Evolutionary conservation across 129 eudicot species (phyloP), one percentile per base, ranked within the genome.

Genomic region (Gnaphalium uliginosum): DNA sequence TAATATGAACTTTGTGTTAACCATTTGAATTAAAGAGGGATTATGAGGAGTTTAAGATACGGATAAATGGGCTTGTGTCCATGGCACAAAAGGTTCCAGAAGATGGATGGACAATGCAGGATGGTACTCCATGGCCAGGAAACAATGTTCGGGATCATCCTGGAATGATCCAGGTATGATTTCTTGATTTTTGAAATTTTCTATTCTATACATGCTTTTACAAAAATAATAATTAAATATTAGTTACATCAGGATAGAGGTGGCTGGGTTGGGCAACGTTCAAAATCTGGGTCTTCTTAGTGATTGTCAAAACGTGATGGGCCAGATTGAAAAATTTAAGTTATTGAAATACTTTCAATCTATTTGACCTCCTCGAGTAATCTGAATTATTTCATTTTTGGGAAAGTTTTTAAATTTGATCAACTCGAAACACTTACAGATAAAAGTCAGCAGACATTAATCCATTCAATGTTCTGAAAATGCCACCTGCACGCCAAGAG

Each of bases 51-150:
- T 88, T 90, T 71, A 90, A 90, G 85, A 74, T 88, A 68, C 66
- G 85, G 50, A 88, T 90, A 32, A 90, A 90, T 76, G 76, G 82
- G 61, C 81, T 90, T 41, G 93, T 90, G 79, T 81, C 91, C 18
- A 88, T 72, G 78, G 87, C 90, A 0, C 86, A 90, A 63, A 90
- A 87, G 85, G 92, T 85, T 75, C 96, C 90, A 0, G 96, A 90
- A 58, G 96, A 90, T 1, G 96, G 96, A 37, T 90, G 92, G 92
- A 85, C 92, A 21, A 90, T 90, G 96, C 92, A 83, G 67, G 96
- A 87, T 68, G 96, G 96, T 26, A 86, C 89, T 59, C 89, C 89
- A 6, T 90, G 96, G 96, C 96, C 96, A 0, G 96, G 96, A 51
- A 88, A 90, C 67, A 80, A 86, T 76, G 93, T 88, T 73, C 66